Conservation (phyloP, 208 protist species). For the Leishmania martiniquensis region DNA sequence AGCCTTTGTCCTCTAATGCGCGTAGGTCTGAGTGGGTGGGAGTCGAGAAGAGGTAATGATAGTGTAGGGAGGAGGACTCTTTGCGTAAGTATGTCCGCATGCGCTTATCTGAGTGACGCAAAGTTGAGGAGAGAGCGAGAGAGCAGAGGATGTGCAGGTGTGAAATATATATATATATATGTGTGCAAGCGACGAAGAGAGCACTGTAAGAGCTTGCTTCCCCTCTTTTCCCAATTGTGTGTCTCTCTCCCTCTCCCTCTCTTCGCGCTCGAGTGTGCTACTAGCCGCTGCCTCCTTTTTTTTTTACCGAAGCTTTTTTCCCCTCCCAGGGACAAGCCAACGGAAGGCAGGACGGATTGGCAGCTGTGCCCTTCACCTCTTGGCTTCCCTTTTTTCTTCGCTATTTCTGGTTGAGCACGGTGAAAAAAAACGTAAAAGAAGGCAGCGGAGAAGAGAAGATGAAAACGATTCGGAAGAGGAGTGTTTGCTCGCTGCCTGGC, state of each 20-base stretch:
- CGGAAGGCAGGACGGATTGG: too few species aligned
- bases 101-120: not conserved
- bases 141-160: not conserved
- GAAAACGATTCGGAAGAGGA: not conserved
- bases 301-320: too few species aligned
- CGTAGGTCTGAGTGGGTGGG: not conserved
- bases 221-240: too few species aligned
- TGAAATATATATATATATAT: too few species aligned
- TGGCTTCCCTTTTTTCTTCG: not conserved
- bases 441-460: not conserved
- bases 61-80: not conserved
- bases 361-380: not conserved
- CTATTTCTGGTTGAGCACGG: too few species aligned
- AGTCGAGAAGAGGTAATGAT: not conserved
- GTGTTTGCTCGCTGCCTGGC: not conserved
- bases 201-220: too few species aligned
- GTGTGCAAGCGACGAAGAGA: too few species aligned
- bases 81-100: not conserved
- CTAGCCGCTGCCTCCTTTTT: not conserved
- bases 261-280: not conserved
- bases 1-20: not conserved
- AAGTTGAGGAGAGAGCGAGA: not conserved
- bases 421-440: too few species aligned
- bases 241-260: not conserved
- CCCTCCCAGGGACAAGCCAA: not conserved